These are phyloP conservation scores for Rhododendron molle DNA, from an alignment of 148 eudicot species.

Conservation along the genomic window DNA sequence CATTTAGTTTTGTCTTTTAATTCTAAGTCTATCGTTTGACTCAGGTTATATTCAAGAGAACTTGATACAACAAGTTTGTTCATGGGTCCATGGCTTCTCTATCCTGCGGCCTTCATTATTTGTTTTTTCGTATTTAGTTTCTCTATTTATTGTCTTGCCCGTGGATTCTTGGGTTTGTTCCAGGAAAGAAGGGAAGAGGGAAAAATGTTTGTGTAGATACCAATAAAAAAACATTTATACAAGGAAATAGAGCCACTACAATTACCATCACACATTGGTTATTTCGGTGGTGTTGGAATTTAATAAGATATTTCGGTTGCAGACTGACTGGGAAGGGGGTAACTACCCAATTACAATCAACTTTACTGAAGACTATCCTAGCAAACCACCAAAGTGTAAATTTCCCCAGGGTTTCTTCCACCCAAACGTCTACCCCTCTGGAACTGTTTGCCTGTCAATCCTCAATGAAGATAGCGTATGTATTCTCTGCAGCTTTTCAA, in stretches of 20 bases:
- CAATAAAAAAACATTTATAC: background rate
- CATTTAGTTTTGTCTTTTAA: background rate
- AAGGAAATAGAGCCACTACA: background rate
- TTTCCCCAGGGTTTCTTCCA: slow-evolving; percentile 82
- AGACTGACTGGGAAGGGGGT: slow-evolving; percentile 96
- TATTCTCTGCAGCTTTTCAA: slow-evolving; percentile 8
- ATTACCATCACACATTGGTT: background rate
- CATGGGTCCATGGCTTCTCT: slow-evolving; percentile 3
- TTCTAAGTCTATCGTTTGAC: background rate
- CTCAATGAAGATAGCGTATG: slow-evolving; percentile 82
- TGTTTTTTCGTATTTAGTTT: background rate
- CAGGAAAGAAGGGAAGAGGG: background rate
- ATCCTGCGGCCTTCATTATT: background rate
- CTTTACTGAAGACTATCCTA: slow-evolving; percentile 83
- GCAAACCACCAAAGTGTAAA: slow-evolving; percentile 86
- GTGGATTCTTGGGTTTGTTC: background rate
- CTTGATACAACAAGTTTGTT: background rate
- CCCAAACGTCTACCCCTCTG: slow-evolving; percentile 84
- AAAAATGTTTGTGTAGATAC: background rate
- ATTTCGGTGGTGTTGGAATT: background rate
- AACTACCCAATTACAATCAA: slow-evolving; percentile 66
- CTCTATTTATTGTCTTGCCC: background rate
- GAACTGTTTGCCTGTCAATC: slow-evolving; percentile 80
- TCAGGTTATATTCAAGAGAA: slow-evolving; percentile 5
- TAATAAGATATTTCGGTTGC: slow-evolving; percentile 13